Base-by-base conservation (phyloP, 202 grass and related monocot genomes). In the Setaria viridis region DNA sequence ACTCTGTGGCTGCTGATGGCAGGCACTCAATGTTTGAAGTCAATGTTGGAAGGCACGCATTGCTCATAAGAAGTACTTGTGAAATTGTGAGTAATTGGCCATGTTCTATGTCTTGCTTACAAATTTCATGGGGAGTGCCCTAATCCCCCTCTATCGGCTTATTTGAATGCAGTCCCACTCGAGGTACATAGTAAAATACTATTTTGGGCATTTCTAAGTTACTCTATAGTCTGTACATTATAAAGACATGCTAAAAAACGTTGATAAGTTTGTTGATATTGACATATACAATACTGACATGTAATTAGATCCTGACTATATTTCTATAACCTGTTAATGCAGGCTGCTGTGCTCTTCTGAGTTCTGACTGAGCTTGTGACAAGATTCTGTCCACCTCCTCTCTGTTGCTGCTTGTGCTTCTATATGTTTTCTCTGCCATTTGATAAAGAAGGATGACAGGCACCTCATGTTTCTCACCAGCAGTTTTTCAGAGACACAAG, bases 401-500 rank as follows among this genome's bases (percentile, higher is more conserved):
- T 88, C 87, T 79, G 82, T 94, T 73, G 90, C 90, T 88, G 88
- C 91, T 15, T 90, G 86, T 74, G 95, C 92, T 88, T 86, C 89
- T 91, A 10, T 97, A 91, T 70, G 90, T 94, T 63, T 54, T 2
- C 19, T 70, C 19, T 45, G 30, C 4, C 20, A 16, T 56, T 69
- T n/a, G 41, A 16, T 57, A 43, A 55, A 42, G 34, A 43, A 70
- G 37, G 20, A 57, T 81, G 50, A 45, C n/a, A 17, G 4, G n/a
- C 64, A 19, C 53, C 37, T 56, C 64, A 45, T 20, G 16, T 25
- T 17, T 19, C 43, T 73, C 46, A 34, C 13, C 21, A 50, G 91
- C 47, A 87, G 85, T 32, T 82, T 97, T 76, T 90, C 90, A 0
- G 92, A 92, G 64, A 94, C 88, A 41, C 90, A 94, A 86, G 87